These are phyloP conservation scores for Trichoderma pleuroti DNA, from an alignment of 2,329 filamentous ascomycete species.

Conservation along the genomic window DNA sequence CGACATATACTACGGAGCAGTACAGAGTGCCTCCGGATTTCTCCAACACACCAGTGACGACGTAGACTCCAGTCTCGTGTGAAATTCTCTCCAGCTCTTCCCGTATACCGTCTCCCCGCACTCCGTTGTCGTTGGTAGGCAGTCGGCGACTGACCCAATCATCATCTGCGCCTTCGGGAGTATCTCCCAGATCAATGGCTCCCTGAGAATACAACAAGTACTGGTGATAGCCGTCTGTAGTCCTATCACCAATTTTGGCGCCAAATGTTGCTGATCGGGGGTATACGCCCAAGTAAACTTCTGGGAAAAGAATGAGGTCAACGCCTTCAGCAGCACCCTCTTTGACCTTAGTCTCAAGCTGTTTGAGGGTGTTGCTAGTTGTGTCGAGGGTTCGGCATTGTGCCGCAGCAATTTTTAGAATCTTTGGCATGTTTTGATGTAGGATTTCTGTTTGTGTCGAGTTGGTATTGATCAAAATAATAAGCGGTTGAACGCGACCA, in stretches of 20 bases:
- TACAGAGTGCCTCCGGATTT: neutral
- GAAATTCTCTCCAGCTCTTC: slow-evolving; percentile 2
- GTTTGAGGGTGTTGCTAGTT: neutral
- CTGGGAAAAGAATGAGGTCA: neutral
- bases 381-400: neutral
- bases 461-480: neutral
- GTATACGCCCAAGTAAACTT: neutral
- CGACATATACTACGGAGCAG: slow-evolving; percentile 1
- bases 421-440: neutral
- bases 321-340: neutral
- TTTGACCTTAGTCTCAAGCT: neutral
- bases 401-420: neutral
- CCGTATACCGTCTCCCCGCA: neutral
- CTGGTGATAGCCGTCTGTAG: neutral
- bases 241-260: neutral
- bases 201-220: neutral
- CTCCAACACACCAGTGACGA: neutral
- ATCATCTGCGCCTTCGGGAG: neutral
- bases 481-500: neutral
- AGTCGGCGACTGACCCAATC: neutral
- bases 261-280: neutral
- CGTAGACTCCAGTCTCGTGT: neutral
- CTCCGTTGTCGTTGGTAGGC: neutral
- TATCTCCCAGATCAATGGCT: slow-evolving; percentile 3
- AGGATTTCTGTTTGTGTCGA: neutral